Evolutionary conservation across 306 rosid species (phyloP).

Genomic region (Quercus engelmannii): DNA sequence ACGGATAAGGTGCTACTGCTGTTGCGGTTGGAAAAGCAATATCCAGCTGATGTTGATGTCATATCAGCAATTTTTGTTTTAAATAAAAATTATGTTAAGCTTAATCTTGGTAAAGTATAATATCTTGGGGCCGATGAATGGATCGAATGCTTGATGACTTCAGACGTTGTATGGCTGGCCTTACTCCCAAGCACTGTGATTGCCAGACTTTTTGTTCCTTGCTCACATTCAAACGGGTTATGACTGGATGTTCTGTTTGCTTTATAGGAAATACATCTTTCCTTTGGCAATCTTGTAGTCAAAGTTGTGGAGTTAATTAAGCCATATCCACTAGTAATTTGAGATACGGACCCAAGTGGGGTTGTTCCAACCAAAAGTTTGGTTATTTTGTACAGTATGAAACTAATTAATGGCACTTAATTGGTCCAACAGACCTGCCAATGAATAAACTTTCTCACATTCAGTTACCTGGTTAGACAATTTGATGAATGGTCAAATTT

Average conservation of each 20-base stretch:
- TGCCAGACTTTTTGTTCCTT: constrained; percentile 85
- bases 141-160: constrained; percentile 93
- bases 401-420: background rate
- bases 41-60: constrained; percentile 79
- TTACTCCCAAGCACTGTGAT: constrained; percentile 88
- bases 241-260: background rate
- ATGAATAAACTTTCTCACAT: background rate
- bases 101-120: constrained; percentile 79
- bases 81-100: constrained; percentile 59
- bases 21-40: constrained; percentile 62
- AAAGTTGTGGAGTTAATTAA: background rate
- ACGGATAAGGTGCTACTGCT: constrained; percentile 74
- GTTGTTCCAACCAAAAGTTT: too few relatives aligned
- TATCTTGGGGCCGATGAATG: constrained; percentile 81
- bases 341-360: background rate
- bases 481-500: too few relatives aligned
- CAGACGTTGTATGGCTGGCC: constrained; percentile 97
- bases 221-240: constrained; percentile 90
- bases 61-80: constrained; percentile 67
- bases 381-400: background rate
- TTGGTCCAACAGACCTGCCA: background rate
- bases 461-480: too few relatives aligned
- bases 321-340: background rate
- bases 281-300: background rate
- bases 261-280: background rate